Conservation (phyloP, 805 yeast genomes). For the Cyberlindnera meyerae region DNA sequence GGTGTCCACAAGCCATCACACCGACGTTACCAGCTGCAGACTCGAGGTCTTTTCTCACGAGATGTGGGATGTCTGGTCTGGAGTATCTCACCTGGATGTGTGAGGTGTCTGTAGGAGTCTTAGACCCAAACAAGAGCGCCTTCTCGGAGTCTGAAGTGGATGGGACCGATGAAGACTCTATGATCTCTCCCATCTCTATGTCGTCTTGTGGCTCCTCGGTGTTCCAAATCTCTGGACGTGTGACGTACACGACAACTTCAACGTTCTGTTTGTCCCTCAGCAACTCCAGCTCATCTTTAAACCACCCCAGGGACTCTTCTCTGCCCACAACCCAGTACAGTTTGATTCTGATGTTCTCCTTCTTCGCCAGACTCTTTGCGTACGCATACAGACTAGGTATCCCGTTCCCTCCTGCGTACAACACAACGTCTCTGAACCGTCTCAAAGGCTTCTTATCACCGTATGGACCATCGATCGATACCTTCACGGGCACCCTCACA, state of each 20-base stretch:
- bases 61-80: not conserved
- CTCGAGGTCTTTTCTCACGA: not conserved
- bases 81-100: not conserved
- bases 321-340: not conserved
- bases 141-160: not conserved
- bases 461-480: not conserved
- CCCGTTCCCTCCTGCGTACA: not conserved
- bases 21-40: not conserved
- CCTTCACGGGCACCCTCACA: not conserved
- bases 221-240: not conserved
- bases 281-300: not conserved
- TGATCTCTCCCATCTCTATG: too few relatives aligned
- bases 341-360: not conserved
- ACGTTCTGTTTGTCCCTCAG: not conserved
- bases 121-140: not conserved
- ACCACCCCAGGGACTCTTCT: not conserved
- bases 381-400: not conserved
- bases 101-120: not conserved
- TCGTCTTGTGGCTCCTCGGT: too few relatives aligned
- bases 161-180: too few relatives aligned
- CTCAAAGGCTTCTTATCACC: not conserved
- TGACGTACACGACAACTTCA: not conserved
- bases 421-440: not conserved
- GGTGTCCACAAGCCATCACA: not conserved
- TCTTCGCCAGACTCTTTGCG: not conserved